Evolutionary conservation across 1,284 basidiomycete genomes (phyloP), one percentile per base, ranked within the genome.

Genomic region (Pseudozyma tsukubaensis): DNA sequence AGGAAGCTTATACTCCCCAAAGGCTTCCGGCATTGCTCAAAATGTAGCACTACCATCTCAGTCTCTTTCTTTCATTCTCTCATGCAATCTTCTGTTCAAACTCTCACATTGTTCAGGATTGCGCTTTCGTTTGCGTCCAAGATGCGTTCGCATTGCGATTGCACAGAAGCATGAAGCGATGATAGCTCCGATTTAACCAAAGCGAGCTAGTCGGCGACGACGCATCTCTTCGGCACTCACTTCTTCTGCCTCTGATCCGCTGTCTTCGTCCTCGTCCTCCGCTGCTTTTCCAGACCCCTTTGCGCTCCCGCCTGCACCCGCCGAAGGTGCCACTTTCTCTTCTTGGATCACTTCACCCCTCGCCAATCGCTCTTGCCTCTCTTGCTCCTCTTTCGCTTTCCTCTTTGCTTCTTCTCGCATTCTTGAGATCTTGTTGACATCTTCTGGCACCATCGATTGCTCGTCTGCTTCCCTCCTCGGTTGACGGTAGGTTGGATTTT

Each of bases 201-300:
- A 78, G 10, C 72, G 65, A 2, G 76, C 76, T 56, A 78, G 49
- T 35, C 76, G 43, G 9, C 76, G 61, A 5, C 72, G 50, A 21
- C 79, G 55, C 71, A 81, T 74, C 61, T 81, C 79, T 50, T 81
- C 78, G 4, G 79, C 64, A 39, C 72, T 73, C 50, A 79, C 52
- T 34, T 66, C 59, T 39, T 76, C 73, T 42, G 66, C 69, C 24
- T 69, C 72, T 13, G 57, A 69, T 32, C 74, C 76, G 48, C 70
- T 75, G 3, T 79, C 78, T 8, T 79, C 76, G 1, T 77, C 76
- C 0, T 80, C 69, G 12, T 67, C 75, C 14, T 54, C 66, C 60
- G 18, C 59, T 51, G 24, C 6, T 29, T 29, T 29, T 29, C 3
- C 24, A 6, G 24, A 3, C 6, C 24, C 24, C 3, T 10, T 34